Evolutionary conservation across 164 flowering plant species (phyloP).

Genomic region (Euptelea pleiosperma): DNA sequence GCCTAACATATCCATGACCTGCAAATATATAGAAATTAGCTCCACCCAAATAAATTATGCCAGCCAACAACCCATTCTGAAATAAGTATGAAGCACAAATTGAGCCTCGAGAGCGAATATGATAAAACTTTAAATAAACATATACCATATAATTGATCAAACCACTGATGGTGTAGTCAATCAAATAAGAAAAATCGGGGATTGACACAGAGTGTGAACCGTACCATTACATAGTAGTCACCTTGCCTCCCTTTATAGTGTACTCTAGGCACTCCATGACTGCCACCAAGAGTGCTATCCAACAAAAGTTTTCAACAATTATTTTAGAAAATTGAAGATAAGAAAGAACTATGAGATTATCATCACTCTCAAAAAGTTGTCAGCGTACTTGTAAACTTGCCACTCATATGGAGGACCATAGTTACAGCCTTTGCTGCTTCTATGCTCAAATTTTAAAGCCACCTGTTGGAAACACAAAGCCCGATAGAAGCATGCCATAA

Average conservation of each 20-base stretch:
- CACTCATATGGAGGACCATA: slow-evolving; percentile 92
- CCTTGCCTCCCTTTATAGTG: slow-evolving; percentile 88
- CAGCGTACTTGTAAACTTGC: slow-evolving; percentile 81
- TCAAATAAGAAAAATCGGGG: background rate
- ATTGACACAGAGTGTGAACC: background rate
- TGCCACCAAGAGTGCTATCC: slow-evolving; percentile 68
- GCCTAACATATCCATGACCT: slow-evolving; percentile 95
- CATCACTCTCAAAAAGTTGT: background rate
- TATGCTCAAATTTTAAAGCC: slow-evolving; percentile 83
- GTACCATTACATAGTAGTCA: slow-evolving; percentile 83
- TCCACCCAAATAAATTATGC: background rate
- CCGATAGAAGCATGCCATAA: background rate
- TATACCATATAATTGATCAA: slow-evolving; percentile 1
- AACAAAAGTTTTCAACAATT: background rate
- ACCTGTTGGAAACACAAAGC: slow-evolving; percentile 38
- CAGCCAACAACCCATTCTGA: background rate
- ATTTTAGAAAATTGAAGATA: background rate
- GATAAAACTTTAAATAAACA: too few species aligned
- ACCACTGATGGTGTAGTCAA: background rate
- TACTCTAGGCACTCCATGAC: slow-evolving; percentile 83
- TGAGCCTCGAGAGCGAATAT: too few species aligned
- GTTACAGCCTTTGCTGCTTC: slow-evolving; percentile 86
- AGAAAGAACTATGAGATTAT: background rate
- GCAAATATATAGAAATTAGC: slow-evolving; percentile 11
- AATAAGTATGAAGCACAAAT: too few species aligned